A percentile compares a stretch with the other conserved stretches of the same genome.
Conservation (phyloP, 75 land plant species). For the Pinus albicaulis region DNA sequence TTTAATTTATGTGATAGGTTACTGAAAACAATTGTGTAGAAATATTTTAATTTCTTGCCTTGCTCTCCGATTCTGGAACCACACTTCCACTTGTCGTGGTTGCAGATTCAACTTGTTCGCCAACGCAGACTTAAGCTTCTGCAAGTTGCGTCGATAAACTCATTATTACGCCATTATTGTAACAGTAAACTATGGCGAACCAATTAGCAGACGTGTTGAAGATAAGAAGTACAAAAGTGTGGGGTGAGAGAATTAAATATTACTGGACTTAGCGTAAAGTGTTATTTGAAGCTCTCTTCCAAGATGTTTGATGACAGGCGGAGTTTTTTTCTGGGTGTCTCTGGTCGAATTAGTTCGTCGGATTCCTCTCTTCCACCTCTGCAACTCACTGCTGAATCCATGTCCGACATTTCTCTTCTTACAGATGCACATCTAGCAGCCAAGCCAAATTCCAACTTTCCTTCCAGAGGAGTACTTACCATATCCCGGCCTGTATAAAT, state of each 20-base stretch:
- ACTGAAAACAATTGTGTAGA: no score
- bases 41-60: conserved; percentile 20
- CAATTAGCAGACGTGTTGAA: no score
- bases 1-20: no score
- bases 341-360: no score
- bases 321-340: conserved; percentile 22
- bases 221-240: no score
- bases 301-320: conserved; percentile 20
- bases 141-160: background rate
- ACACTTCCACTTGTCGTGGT: conserved; percentile 65
- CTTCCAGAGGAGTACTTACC: no score
- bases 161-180: no score
- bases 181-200: no score
- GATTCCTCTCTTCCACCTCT: conserved; percentile 1
- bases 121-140: conserved; percentile 58
- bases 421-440: no score
- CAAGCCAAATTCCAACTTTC: no score
- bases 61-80: conserved; percentile 70
- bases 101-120: conserved; percentile 47
- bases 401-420: background rate
- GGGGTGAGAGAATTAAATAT: no score
- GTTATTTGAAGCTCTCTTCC: conserved; percentile 27
- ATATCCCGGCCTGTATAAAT: no score
- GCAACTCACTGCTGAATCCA: background rate
- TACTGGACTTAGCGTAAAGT: conserved; percentile 26